Conservation (phyloP, 2,329 filamentous ascomycete genomes). For the Microthyrium microscopicum region DNA sequence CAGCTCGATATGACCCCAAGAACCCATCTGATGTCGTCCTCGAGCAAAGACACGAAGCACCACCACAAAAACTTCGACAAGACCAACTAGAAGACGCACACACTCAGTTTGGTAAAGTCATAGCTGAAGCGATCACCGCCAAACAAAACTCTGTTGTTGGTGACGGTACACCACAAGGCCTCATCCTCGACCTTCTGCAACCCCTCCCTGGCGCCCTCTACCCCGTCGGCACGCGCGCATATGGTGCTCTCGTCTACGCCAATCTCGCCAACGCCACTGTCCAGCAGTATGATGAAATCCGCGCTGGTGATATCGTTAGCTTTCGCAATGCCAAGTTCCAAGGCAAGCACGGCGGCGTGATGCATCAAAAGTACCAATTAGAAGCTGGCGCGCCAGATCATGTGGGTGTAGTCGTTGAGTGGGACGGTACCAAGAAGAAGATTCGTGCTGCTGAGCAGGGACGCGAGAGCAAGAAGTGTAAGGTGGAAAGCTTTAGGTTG, state of each 20-base stretch:
- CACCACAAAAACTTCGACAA: constrained; percentile 67
- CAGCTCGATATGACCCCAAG: constrained; percentile 58
- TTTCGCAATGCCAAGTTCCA: constrained; percentile 90
- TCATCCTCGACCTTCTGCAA: constrained; percentile 65
- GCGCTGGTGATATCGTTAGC: constrained; percentile 79
- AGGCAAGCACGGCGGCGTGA: constrained; percentile 70
- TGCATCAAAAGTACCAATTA: constrained; percentile 83
- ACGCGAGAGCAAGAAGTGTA: constrained; percentile 81
- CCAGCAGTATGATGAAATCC: constrained; percentile 80
- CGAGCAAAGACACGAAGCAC: constrained; percentile 74
- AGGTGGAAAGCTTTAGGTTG: constrained; percentile 84
- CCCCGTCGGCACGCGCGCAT: constrained; percentile 76
- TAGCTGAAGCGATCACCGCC: constrained; percentile 50
- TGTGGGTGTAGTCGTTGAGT: constrained; percentile 81
- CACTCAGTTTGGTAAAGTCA: constrained; percentile 60
- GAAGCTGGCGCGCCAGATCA: constrained; percentile 84
- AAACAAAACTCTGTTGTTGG: constrained; percentile 65
- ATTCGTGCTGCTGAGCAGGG: constrained; percentile 91
- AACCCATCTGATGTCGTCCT: constrained; percentile 57
- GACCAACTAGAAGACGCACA: constrained; percentile 86
- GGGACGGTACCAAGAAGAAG: constrained; percentile 98
- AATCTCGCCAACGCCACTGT: constrained; percentile 91
- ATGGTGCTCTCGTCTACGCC: constrained; percentile 81
- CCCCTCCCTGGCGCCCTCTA: constrained; percentile 57
- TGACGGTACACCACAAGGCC: constrained; percentile 62